Percentiles rank a stretch among this genome's conserved stretches.
Conservation (phyloP, 176 grass and related monocot species). For the Otatea glauca region DNA sequence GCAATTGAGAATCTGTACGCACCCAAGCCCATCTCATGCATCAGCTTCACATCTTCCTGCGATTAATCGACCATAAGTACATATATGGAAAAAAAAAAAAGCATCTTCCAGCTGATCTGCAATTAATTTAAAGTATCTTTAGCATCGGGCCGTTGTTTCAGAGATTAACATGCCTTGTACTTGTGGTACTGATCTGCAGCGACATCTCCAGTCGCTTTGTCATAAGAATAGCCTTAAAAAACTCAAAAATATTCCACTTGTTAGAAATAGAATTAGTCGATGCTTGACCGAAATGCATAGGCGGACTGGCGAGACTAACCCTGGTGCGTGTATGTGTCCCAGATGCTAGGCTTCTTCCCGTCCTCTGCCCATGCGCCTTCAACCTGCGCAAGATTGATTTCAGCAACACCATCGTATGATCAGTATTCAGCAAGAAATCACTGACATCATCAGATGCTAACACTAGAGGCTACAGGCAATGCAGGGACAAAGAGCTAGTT, state of each 20-base stretch:
- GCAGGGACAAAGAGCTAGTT: too few species aligned
- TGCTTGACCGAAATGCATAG: background rate
- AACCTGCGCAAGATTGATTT: constrained; percentile 42
- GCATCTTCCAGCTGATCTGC: background rate
- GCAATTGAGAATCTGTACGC: constrained; percentile 88
- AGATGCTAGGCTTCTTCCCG: constrained; percentile 73
- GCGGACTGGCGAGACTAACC: constrained; percentile 25
- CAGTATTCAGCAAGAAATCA: too few species aligned
- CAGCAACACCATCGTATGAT: too few species aligned
- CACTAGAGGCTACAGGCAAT: too few species aligned
- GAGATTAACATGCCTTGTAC: constrained; percentile 57
- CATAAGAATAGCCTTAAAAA: constrained; percentile 50
- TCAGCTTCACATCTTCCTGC: constrained; percentile 88
- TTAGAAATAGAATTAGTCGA: background rate
- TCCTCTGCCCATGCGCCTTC: constrained; percentile 69
- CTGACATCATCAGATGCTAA: too few species aligned
- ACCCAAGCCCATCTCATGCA: constrained; percentile 71
- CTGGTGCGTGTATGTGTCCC: constrained; percentile 64
- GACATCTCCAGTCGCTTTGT: constrained; percentile 55
- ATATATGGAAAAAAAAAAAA: too few species aligned
- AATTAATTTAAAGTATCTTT: background rate
- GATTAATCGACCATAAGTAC: background rate
- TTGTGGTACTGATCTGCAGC: constrained; percentile 92
- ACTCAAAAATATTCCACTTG: background rate
- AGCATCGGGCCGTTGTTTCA: background rate